A percentile compares a stretch with the other conserved stretches of the same genome.
phyloP scores from a whole-genome alignment of 2,329 filamentous ascomycete species.

The Pyrenophora tritici-repentis region DNA sequence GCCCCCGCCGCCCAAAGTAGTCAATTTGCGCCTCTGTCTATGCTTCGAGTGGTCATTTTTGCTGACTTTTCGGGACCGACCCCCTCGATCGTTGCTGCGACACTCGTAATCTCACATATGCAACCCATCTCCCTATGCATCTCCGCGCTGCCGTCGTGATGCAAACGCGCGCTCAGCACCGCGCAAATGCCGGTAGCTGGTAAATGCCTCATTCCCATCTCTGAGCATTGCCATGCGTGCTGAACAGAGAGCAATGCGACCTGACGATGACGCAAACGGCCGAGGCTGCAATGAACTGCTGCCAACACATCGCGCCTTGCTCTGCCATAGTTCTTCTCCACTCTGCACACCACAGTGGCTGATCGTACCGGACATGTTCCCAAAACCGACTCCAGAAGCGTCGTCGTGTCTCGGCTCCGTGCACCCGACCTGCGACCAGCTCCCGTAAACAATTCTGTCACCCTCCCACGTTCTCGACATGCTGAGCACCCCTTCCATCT shows the following conservation, averaged over 20 bases:
- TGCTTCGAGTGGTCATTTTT: conserved; percentile 24
- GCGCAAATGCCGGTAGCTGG: background rate
- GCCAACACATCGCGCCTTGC: conserved; percentile 14
- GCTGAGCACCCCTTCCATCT: background rate
- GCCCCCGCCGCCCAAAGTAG: conserved; percentile 10
- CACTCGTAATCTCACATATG: conserved; percentile 25
- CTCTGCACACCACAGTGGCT: conserved; percentile 6
- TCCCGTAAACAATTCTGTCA: background rate
- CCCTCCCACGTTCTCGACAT: background rate
- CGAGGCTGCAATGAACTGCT: conserved; percentile 20
- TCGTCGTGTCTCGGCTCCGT: conserved; percentile 13
- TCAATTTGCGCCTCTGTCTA: conserved; percentile 18
- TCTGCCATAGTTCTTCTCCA: conserved; percentile 1
- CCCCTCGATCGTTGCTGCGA: conserved; percentile 27
- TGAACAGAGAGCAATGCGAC: conserved; percentile 1
- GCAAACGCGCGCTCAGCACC: background rate
- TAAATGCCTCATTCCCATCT: conserved; percentile 22
- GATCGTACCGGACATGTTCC: conserved; percentile 15
- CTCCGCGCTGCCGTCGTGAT: conserved; percentile 20
- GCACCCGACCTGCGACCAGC: conserved; percentile 11
- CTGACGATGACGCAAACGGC: conserved; percentile 26
- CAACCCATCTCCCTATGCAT: conserved; percentile 27
- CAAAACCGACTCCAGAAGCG: conserved; percentile 15
- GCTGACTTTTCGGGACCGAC: conserved; percentile 9
- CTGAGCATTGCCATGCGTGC: background rate